These are phyloP conservation scores for Phlegmacium glaucopus DNA, from an alignment of 768 basidiomycete genomes.

Conservation along the genomic window DNA sequence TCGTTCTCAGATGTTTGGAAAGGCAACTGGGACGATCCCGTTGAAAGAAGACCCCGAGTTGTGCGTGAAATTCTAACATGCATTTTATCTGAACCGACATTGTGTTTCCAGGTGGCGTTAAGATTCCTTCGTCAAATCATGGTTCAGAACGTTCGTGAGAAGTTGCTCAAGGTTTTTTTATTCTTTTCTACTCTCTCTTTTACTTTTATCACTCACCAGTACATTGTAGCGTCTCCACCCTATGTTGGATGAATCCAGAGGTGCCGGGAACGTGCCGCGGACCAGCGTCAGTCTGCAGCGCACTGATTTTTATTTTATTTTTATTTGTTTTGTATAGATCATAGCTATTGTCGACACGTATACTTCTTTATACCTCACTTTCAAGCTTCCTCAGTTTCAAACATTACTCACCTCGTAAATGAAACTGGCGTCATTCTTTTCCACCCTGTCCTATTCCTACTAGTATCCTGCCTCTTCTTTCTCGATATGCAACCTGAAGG, in stretches of 20 bases:
- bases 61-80: conserved; percentile 18
- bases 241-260: too few relatives aligned
- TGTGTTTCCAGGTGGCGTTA: conserved; percentile 44
- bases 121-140: conserved; percentile 54
- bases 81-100: conserved; percentile 2
- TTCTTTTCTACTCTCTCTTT: background rate
- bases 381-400: conserved; percentile 50
- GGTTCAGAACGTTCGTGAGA: conserved; percentile 48
- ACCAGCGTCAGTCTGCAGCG: too few relatives aligned
- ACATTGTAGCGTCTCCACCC: conserved; percentile 46
- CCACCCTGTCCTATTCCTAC: conserved; percentile 53
- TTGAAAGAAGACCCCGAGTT: conserved; percentile 32
- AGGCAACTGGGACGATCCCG: conserved; percentile 48
- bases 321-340: conserved; percentile 72
- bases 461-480: conserved; percentile 42
- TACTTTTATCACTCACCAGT: background rate
- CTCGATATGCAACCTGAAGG: conserved; percentile 36
- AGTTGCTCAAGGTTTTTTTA: conserved; percentile 44
- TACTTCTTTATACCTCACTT: conserved; percentile 35
- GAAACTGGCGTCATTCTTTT: conserved; percentile 36
- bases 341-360: conserved; percentile 47
- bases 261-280: too few relatives aligned
- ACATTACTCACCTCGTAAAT: conserved; percentile 42
- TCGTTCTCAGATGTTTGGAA: conserved; percentile 64
- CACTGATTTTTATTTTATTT: too few relatives aligned